Evolutionary conservation across 805 yeast species (phyloP).

Genomic region (Zygosaccharomyces lentus): DNA sequence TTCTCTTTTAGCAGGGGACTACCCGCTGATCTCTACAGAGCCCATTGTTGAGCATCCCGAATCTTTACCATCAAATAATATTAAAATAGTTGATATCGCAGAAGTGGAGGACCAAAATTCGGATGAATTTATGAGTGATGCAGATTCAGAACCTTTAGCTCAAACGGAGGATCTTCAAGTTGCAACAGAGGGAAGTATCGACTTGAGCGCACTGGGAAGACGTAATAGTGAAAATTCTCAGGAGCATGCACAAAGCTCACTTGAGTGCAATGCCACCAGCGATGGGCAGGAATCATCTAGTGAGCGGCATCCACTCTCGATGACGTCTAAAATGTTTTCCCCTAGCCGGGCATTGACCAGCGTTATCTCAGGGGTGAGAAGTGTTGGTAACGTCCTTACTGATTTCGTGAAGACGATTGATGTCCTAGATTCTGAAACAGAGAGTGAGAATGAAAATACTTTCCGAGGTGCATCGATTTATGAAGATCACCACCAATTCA

Average conservation of each 20-base stretch:
- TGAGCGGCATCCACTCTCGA: background rate
- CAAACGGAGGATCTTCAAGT: background rate
- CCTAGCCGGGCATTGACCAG: conserved; percentile 15
- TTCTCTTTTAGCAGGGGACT: background rate
- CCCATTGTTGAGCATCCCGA: conserved; percentile 6
- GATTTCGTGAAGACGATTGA: conserved; percentile 18
- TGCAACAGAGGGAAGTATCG: background rate
- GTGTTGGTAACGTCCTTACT: conserved; percentile 16
- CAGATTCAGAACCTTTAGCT: background rate
- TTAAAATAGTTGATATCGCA: background rate
- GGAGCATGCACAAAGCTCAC: background rate
- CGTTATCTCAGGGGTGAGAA: conserved; percentile 15
- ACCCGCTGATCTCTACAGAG: conserved; percentile 3
- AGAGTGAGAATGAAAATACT: background rate
- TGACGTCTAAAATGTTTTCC: conserved; percentile 8
- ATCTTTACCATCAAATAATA: background rate
- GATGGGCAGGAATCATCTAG: background rate
- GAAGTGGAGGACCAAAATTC: background rate
- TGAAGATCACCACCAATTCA: background rate
- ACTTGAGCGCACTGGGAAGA: background rate
- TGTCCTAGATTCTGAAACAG: conserved; percentile 9
- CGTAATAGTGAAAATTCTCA: background rate
- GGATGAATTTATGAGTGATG: background rate
- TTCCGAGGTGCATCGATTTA: background rate
- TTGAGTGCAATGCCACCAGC: background rate